Evolutionary conservation across 1,139 yeast species (phyloP), one percentile per base, ranked within the genome.

Genomic region (Kurtzmaniella natalensis): DNA sequence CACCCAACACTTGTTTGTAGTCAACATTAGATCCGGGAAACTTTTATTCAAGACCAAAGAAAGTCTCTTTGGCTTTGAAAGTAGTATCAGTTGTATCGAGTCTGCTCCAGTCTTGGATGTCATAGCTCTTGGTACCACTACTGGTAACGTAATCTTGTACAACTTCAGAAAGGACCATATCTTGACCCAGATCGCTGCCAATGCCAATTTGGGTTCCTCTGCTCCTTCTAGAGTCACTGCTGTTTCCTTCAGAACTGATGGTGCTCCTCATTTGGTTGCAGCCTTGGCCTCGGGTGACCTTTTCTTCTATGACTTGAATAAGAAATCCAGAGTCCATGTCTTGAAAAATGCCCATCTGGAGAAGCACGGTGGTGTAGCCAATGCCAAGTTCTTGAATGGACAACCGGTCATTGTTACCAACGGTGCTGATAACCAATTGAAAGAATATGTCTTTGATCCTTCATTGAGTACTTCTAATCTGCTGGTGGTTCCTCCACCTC

Each of bases 371-470:
- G 96, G 96, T 48, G 78, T 88, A n/a, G 64, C 89, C 7, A 75
- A 73, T 33, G 86, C 78, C 7, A 70, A 75, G 32, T 94, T 87
- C 57, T 67, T 94, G 40, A 83, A 86, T 45, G 97, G 97, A 3
- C 97, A 92, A 60, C 94, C 98, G 0, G 80, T 94, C 24, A 66
- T 88, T 17, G 81, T 92, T n/a, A 82, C 96, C 36, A 79, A 83
- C 33, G 97, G 98, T 48, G 94, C 87, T 30, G 98, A 94, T 55
- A 94, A 94, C 57, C 77, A 79, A 34, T 67, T 94, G 46, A 85
- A 86, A 47, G 98, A 94, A 58, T 84, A 71, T 51, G 96, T 89
- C 0, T 94, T 94, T 60, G 99, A 92, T 59, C 96, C 96, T 3
- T 74, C 92, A 3, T 65, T 88, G 37, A 77, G 92, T 0, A 69